phyloP scores from a whole-genome alignment of 495 filamentous ascomycete species.

The Lasiosphaeriaceae sp. region DNA sequence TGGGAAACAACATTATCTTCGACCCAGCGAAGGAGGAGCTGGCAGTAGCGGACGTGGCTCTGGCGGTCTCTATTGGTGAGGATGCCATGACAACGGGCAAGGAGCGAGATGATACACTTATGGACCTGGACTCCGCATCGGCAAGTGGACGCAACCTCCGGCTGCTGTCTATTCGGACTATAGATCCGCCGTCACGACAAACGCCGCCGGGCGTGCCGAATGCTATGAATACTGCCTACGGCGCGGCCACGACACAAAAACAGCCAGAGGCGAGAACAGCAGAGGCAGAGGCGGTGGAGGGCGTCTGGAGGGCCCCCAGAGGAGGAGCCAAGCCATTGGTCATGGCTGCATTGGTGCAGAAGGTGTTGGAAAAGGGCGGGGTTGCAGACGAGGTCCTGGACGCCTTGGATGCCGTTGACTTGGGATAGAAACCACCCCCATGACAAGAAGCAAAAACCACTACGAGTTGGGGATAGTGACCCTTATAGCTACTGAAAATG shows the following conservation, averaged over 20 bases:
- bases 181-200: conserved; percentile 54
- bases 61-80: conserved; percentile 70
- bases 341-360: conserved; percentile 62
- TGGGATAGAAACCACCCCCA: conserved; percentile 28
- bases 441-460: neutral
- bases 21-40: conserved; percentile 89
- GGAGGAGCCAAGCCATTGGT: conserved; percentile 70
- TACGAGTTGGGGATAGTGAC: neutral
- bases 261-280: conserved; percentile 38
- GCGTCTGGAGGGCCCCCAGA: conserved; percentile 74
- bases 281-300: conserved; percentile 57
- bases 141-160: conserved; percentile 26
- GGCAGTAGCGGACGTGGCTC: conserved; percentile 80
- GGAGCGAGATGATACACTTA: conserved; percentile 4
- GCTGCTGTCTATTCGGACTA: conserved; percentile 65
- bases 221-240: conserved; percentile 61
- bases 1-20: conserved; percentile 87
- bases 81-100: neutral
- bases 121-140: conserved; percentile 1
- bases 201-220: conserved; percentile 66
- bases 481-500: too few relatives aligned
- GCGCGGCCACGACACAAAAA: conserved; percentile 34
- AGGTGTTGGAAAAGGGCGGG: conserved; percentile 64
- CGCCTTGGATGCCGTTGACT: conserved; percentile 62
- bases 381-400: conserved; percentile 81